Evolutionary conservation across 164 flowering plant species (phyloP), one percentile per base, ranked within the genome.

Genomic region (Chimonanthus salicifolius): DNA sequence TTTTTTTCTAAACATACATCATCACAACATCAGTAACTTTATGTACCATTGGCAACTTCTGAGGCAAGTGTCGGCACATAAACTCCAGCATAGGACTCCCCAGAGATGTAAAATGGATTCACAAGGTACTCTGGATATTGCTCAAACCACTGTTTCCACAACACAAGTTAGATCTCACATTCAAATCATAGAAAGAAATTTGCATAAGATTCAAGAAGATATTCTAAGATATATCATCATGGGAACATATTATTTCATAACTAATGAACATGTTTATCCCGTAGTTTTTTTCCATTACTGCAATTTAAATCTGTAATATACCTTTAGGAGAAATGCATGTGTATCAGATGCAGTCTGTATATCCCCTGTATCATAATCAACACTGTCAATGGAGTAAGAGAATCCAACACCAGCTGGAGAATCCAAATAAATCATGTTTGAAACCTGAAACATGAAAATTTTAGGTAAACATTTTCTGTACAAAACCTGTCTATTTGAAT

Each of bases 391-490:
- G 0, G 98, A 90, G 83, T 94, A 96, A 21, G 99, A 94, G 47
- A 88, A 80, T 67, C 99, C 98, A 80, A 96, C 99, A 67, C 99
- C 98, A 72, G 89, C 89, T 16, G 99, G 99, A 63, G 98, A 96
- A 80, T 96, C 99, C 85, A 96, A 79, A 81, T 96, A 94, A 71
- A 94, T 83, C 45, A 92, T 84, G 76, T 78, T 96, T 46, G 98
- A 96, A 47, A 96, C 94, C 98, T 96, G 82, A 65, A 78, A 80
- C 45, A 43, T 66, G 68, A 44, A 44, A 66, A 48, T 18, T 18
- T 11, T 62, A 5, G 5, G 62, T 58, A n/a, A n/a, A 58, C 62
- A 58, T 3, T 20, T 5, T 33, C 33, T 33, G 33, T 33, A 33
- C 33, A 33, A 33, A 33, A 33, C 33, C 33, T 54, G 60, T 54